Evolutionary conservation across 2,329 filamentous ascomycete species (phyloP), one percentile per base, ranked within the genome.

Genomic region (Fusarium proliferatum): DNA sequence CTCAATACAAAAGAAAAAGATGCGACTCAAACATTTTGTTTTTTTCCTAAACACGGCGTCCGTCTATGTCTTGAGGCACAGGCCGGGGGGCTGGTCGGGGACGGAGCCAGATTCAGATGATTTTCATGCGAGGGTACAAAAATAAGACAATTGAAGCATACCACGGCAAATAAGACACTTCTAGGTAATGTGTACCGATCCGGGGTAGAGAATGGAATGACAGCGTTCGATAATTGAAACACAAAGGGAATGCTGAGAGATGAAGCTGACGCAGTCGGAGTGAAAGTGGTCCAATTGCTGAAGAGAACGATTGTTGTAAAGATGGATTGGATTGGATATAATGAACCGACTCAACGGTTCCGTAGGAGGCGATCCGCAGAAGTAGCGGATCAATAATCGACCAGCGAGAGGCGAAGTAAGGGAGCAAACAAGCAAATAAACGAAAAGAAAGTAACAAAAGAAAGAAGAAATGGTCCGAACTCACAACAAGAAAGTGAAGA

Each of bases 401-500:
- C 75, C 75, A 67, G 75, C 75, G 71, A 76, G 55, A 64, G 53
- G 57, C 65, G 65, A 73, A 72, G 61, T 52, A 61, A 66, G 62
- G 45, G 48, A 51, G 43, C 64, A 69, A 74, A 60, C 43, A 64
- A 61, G 57, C 57, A 64, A 61, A 67, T 57, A 67, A 70, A 57
- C 42, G 41, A 48, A n/a, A 61, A 26, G 48, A 53, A 34, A 45
- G 56, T 43, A 34, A 60, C 45, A 74, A 72, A 75, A 68, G 76
- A 68, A 74, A 62, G 69, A 71, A 74, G 59, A 66, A 71, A 75
- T 66, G 65, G 77, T 64, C 76, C 77, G 64, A 78, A 90, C 89
- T 89, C 85, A 92, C 90, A 92, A 82, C 82, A 90, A 86, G 80
- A 93, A 93, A 69, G 91, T 92, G 79, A 92, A 87, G 75, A 93